phyloP scores from a whole-genome alignment of 352 stramenopile species.

The Globisporangium paroecandrum region DNA sequence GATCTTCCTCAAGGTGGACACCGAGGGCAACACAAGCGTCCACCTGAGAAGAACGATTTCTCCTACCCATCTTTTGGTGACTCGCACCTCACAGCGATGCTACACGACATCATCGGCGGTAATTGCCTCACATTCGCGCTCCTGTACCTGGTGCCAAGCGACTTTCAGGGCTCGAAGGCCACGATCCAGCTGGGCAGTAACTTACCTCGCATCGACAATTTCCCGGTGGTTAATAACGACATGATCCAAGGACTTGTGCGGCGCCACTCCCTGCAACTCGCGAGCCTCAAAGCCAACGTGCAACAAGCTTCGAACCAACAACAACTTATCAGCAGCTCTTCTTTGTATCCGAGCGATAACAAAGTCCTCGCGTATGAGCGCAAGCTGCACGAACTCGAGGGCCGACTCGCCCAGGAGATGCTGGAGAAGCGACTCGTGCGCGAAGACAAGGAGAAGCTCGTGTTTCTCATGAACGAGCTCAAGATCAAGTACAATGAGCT shows the following conservation, averaged over 20 bases:
- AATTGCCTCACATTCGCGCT: constrained; percentile 53
- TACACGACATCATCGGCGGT: constrained; percentile 48
- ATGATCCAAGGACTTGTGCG: constrained; percentile 40
- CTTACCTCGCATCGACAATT: constrained; percentile 34
- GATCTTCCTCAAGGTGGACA: background rate
- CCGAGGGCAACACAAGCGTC: background rate
- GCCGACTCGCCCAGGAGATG: constrained; percentile 27
- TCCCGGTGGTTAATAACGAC: constrained; percentile 57
- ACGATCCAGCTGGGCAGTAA: constrained; percentile 34
- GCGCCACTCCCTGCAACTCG: constrained; percentile 25
- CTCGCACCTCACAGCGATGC: constrained; percentile 35
- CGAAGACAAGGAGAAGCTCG: constrained; percentile 52
- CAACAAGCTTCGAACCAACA: background rate
- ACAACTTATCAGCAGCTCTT: background rate
- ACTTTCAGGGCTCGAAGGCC: constrained; percentile 36
- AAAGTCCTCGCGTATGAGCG: constrained; percentile 19
- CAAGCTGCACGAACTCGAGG: constrained; percentile 45
- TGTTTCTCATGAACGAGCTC: constrained; percentile 35
- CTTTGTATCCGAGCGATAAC: constrained; percentile 1
- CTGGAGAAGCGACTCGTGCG: constrained; percentile 41
- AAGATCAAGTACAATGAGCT: constrained; percentile 58
- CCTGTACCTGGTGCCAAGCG: constrained; percentile 32
- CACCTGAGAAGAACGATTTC: background rate
- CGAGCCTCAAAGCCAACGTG: background rate
- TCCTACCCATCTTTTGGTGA: constrained; percentile 24